Evolutionary conservation across 495 filamentous ascomycete species (phyloP).

Genomic region (Aspergillus haitiensis): DNA sequence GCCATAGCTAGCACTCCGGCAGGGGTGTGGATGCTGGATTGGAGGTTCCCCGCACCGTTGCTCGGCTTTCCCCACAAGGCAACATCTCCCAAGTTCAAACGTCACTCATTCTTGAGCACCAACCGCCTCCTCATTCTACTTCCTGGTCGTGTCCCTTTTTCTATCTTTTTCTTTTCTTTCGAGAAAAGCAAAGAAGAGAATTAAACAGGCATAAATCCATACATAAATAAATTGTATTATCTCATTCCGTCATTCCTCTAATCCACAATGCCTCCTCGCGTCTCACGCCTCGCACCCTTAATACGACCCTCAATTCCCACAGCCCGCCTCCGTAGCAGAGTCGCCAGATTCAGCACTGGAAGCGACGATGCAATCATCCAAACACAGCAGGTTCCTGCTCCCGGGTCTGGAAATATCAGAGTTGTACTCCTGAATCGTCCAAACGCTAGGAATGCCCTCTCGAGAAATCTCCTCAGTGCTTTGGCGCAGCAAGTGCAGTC

Average conservation of each 20-base stretch:
- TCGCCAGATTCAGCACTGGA: constrained; percentile 41
- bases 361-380: constrained; percentile 59
- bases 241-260: not conserved
- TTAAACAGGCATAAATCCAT: too few relatives aligned
- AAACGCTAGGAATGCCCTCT: constrained; percentile 84
- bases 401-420: constrained; percentile 79
- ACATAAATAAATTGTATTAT: not conserved
- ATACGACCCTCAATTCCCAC: constrained; percentile 23
- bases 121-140: constrained; percentile 1
- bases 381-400: constrained; percentile 69
- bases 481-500: constrained; percentile 67
- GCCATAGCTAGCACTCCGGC: too few relatives aligned
- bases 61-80: constrained; percentile 25
- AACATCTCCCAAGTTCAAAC: not conserved
- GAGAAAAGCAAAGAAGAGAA: too few relatives aligned
- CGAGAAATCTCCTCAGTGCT: constrained; percentile 66
- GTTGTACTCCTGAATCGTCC: constrained; percentile 86
- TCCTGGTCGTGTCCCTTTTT: not conserved
- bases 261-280: constrained; percentile 35
- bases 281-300: constrained; percentile 28
- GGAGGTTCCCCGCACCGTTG: constrained; percentile 23
- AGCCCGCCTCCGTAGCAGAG: constrained; percentile 30
- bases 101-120: too few relatives aligned
- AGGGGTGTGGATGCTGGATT: not conserved
- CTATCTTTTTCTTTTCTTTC: not conserved